Percentiles rank a stretch among this genome's conserved stretches.
These are phyloP conservation scores for Daldinia bambusicola DNA, from an alignment of 495 filamentous ascomycete genomes.

Conservation along the genomic window DNA sequence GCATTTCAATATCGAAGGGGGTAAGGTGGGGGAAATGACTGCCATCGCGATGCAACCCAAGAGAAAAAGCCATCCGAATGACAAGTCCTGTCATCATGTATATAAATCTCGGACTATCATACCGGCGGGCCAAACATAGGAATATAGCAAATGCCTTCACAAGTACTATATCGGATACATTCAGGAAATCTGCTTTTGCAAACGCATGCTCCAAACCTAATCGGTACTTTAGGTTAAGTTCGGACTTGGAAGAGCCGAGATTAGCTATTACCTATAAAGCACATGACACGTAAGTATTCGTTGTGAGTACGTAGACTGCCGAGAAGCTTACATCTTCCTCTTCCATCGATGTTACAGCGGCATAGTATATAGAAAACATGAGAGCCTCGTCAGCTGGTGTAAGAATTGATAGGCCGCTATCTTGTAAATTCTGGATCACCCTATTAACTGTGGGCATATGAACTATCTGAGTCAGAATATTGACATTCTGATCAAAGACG, in stretches of 20 bases:
- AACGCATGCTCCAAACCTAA: slow-evolving; percentile 64
- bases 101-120: slow-evolving; percentile 61
- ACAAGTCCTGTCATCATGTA: slow-evolving; percentile 67
- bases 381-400: slow-evolving; percentile 64
- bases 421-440: slow-evolving; percentile 55
- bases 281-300: slow-evolving; percentile 29
- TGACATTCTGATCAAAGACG: slow-evolving; percentile 64
- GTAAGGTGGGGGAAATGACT: slow-evolving; percentile 51
- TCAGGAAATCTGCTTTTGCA: slow-evolving; percentile 65
- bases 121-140: slow-evolving; percentile 57
- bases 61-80: slow-evolving; percentile 59
- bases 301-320: not conserved
- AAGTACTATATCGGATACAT: slow-evolving; percentile 51
- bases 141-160: slow-evolving; percentile 63
- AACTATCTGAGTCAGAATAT: slow-evolving; percentile 58
- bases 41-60: slow-evolving; percentile 63
- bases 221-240: slow-evolving; percentile 64
- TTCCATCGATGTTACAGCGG: slow-evolving; percentile 67
- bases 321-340: slow-evolving; percentile 59
- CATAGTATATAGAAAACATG: slow-evolving; percentile 70
- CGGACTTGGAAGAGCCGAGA: slow-evolving; percentile 61
- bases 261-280: slow-evolving; percentile 53
- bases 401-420: slow-evolving; percentile 47
- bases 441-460: slow-evolving; percentile 64
- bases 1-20: slow-evolving; percentile 61